Evolutionary conservation across 1,284 basidiomycete genomes (phyloP).

Genomic region (Trichosporon sp.): DNA sequence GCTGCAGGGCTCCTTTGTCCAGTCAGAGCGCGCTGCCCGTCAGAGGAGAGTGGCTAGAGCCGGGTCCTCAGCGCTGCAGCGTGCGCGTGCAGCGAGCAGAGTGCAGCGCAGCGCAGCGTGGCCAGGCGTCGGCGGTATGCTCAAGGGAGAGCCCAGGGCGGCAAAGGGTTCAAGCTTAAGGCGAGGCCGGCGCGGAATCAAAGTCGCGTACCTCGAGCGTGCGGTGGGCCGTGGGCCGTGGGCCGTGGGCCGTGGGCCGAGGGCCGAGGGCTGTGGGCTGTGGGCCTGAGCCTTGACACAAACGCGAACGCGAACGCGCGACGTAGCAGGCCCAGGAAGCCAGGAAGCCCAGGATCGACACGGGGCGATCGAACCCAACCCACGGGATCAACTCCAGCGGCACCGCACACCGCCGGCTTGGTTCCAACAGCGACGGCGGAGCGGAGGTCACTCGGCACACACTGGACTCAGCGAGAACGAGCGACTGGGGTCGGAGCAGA

Average conservation of each 20-base stretch:
- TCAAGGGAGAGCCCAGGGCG: too few relatives aligned
- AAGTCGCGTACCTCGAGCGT: neutral
- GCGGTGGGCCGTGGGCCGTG: neutral
- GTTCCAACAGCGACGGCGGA: neutral
- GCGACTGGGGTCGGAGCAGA: neutral
- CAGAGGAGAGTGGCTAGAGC: too few relatives aligned
- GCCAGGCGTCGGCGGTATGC: neutral
- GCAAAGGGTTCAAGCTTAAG: neutral
- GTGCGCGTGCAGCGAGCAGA: too few relatives aligned
- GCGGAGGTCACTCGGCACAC: neutral
- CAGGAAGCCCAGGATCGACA: neutral
- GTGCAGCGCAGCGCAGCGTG: too few relatives aligned
- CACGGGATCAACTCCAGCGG: neutral
- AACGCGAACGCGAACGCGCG: neutral
- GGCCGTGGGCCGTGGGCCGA: too few relatives aligned
- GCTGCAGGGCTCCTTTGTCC: neutral
- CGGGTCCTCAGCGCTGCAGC: too few relatives aligned
- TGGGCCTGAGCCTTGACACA: neutral
- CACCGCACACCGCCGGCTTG: neutral
- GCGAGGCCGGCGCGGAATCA: constrained; percentile 2
- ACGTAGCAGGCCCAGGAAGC: neutral
- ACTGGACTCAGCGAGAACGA: neutral
- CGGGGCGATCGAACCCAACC: constrained; percentile 2
- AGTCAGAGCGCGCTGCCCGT: neutral
- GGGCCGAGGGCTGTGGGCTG: neutral